These are phyloP conservation scores for Aspergillus steynii DNA, from an alignment of 495 filamentous ascomycete species.

Conservation along the genomic window DNA sequence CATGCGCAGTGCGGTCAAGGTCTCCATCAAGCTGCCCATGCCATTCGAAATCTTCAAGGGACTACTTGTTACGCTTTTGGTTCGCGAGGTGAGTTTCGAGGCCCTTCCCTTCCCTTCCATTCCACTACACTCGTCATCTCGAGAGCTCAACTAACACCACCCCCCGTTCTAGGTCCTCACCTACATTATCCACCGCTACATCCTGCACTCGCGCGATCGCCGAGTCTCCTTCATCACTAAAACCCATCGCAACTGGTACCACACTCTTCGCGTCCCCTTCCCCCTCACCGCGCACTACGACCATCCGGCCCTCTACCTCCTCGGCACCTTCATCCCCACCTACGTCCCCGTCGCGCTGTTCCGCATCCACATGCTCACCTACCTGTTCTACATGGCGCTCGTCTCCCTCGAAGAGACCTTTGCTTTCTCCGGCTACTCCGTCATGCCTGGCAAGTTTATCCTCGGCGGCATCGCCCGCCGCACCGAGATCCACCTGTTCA, in stretches of 20 bases:
- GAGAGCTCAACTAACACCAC: background rate
- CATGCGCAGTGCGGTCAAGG: conserved; percentile 55
- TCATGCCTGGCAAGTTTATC: conserved; percentile 69
- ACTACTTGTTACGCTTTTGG: conserved; percentile 47
- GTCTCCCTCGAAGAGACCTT: conserved; percentile 77
- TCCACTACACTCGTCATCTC: background rate
- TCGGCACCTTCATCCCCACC: conserved; percentile 68
- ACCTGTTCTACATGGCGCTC: conserved; percentile 65
- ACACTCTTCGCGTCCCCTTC: conserved; percentile 61
- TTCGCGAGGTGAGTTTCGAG: conserved; percentile 51
- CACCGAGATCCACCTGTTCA: conserved; percentile 65
- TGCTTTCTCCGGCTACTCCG: conserved; percentile 73
- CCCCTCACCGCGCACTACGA: conserved; percentile 73
- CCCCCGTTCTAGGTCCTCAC: conserved; percentile 37
- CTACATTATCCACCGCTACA: conserved; percentile 73
- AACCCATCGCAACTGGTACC: conserved; percentile 65
- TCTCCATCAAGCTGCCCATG: conserved; percentile 58
- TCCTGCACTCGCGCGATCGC: conserved; percentile 56
- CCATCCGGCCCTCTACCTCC: conserved; percentile 72
- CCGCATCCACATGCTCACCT: conserved; percentile 78
- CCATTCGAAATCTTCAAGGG: conserved; percentile 62
- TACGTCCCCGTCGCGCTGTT: conserved; percentile 68
- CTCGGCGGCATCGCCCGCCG: conserved; percentile 73
- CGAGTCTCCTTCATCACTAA: conserved; percentile 31
- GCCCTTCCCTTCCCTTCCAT: background rate